These are phyloP conservation scores for Forsythia suspensa DNA, from an alignment of 257 asterid genomes.

Conservation along the genomic window DNA sequence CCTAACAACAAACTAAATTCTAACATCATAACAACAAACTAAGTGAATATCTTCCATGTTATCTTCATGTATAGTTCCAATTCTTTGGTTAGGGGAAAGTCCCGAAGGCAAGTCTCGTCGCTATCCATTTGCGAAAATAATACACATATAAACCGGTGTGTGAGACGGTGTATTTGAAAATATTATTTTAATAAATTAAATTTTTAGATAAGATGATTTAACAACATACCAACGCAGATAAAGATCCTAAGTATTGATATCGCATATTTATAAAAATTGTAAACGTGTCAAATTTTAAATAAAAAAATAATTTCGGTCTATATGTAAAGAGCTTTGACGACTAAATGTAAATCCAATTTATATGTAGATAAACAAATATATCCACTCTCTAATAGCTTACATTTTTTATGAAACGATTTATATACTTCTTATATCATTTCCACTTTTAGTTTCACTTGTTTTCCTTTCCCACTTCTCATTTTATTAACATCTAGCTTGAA, in stretches of 20 bases:
- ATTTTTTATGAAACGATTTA: no score
- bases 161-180: no score
- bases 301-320: no score
- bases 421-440: neutral
- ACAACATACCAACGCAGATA: no score
- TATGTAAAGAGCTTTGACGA: no score
- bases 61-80: neutral
- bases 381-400: no score
- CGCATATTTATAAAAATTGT: no score
- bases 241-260: no score
- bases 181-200: neutral
- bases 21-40: conserved; percentile 19
- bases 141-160: neutral
- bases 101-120: neutral
- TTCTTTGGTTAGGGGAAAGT: no score
- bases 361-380: no score
- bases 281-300: no score
- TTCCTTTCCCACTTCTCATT: neutral
- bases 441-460: neutral
- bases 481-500: neutral
- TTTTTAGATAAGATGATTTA: neutral
- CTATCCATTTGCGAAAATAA: neutral
- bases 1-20: conserved; percentile 9
- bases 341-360: no score
- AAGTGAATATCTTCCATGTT: conserved; percentile 5